A percentile compares a stretch with the other conserved stretches of the same genome.
These are phyloP conservation scores for Neonectria faginata DNA, from an alignment of 2,329 filamentous ascomycete genomes.

Conservation along the genomic window DNA sequence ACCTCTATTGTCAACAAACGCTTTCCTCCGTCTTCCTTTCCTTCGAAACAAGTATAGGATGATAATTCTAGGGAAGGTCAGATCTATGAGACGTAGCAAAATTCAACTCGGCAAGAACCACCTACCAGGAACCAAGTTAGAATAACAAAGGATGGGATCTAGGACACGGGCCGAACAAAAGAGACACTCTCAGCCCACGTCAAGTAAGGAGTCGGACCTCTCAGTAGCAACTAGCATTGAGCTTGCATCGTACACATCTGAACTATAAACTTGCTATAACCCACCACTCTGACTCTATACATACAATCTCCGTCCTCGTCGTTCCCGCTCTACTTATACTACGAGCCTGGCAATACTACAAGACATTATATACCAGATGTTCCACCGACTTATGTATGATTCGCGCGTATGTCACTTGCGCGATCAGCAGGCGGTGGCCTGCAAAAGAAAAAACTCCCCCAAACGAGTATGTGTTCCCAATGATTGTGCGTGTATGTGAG, in stretches of 20 bases:
- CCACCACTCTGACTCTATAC: constrained; percentile 22
- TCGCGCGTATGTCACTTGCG: constrained; percentile 27
- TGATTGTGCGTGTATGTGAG: constrained; percentile 26
- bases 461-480: constrained; percentile 27
- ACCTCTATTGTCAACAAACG: background rate
- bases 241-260: constrained; percentile 34
- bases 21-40: background rate
- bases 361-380: constrained; percentile 47
- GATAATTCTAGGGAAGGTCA: background rate
- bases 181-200: background rate
- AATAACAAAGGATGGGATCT: background rate
- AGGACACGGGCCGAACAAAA: background rate
- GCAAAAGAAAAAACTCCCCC: constrained; percentile 15
- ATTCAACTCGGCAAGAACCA: background rate
- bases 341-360: constrained; percentile 38
- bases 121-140: background rate
- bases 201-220: too few species aligned
- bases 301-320: constrained; percentile 24
- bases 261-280: constrained; percentile 12
- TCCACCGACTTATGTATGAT: constrained; percentile 24
- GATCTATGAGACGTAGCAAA: background rate
- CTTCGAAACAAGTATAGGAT: too few species aligned
- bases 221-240: constrained; percentile 22
- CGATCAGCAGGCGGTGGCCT: constrained; percentile 4
- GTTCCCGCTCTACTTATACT: constrained; percentile 9